Evolutionary conservation across 2,329 filamentous ascomycete species (phyloP), one percentile per base, ranked within the genome.

Genomic region (Tolypocladium ophioglossoides): DNA sequence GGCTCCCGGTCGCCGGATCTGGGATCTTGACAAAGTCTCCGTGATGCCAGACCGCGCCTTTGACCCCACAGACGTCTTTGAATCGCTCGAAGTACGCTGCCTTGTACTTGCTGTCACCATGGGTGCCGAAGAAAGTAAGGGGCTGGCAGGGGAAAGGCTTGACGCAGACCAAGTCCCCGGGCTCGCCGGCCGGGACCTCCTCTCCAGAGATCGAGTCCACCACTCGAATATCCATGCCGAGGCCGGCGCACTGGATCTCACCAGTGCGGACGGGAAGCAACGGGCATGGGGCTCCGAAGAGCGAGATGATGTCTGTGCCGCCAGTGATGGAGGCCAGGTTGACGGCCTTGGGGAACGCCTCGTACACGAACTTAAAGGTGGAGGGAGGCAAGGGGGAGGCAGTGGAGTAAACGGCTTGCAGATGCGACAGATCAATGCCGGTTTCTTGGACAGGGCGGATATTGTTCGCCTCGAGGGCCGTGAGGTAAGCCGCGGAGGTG

Each of bases 261-360:
- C 88, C 88, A 1, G 76, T 75, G 58, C 83, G 76, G 22, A 92
- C 87, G 1, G 88, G 87, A 1, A 89, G 75, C 4, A 91, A 76
- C 0, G 87, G 86, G 54, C 86, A 92, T 0, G 91, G 88, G 0
- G 89, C 86, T 46, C 91, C 92, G 64, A 97, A 99, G 37, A 97
- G 82, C 1, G 91, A 96, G 59, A 97, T 89, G 63, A 97, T 97
- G 67, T 99, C 94, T 3, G 92, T 97, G 51, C 92, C 94, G 39
- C 94, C 94, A 0, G 92, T 97, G 64, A 99, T 97, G 54, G 89
- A 95, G 50, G 85, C 90, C 9, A 97, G 82, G 69, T 96, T 92
- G 60, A 97, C 77, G n/a, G 80, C 75, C 0, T 79, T 65, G 2
- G 91, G 90, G 65, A 97, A 95, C 1, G 87, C 86, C 30, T 80